These are phyloP conservation scores for Omphalotus olearius DNA, from an alignment of 1,284 basidiomycete species.

Conservation along the genomic window DNA sequence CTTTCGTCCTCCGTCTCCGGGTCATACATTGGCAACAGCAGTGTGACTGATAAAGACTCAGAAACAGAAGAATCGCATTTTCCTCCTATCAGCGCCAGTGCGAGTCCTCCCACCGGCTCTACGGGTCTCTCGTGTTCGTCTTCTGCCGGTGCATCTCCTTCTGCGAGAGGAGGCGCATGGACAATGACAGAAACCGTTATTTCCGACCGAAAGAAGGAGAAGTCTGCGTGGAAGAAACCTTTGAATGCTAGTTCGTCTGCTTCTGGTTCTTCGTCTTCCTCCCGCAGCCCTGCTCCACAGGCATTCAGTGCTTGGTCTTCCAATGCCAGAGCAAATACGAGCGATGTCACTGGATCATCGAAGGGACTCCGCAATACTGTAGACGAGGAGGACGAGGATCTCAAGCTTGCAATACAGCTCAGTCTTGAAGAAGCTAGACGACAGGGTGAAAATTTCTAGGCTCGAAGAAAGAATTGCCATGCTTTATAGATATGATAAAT, in stretches of 20 bases:
- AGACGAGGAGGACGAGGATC: conserved; percentile 15
- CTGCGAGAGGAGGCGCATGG: too few species aligned
- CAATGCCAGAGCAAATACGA: not conserved
- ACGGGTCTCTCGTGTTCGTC: not conserved
- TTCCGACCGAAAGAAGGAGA: not conserved
- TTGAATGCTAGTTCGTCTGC: conserved; percentile 3
- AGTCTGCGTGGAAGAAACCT: conserved; percentile 11
- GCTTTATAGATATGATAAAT: too few species aligned
- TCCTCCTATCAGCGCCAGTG: not conserved
- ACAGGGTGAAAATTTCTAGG: not conserved
- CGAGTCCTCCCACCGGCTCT: not conserved
- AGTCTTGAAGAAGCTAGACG: conserved; percentile 13
- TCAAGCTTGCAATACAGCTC: conserved; percentile 11
- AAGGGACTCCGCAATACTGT: not conserved
- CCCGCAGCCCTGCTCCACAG: not conserved
- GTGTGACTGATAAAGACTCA: not conserved
- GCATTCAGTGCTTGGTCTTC: not conserved
- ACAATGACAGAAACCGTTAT: not conserved
- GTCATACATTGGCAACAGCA: not conserved
- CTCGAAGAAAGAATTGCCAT: not conserved
- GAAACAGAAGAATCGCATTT: not conserved
- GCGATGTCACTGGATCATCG: not conserved
- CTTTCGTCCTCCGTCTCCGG: conserved; percentile 4
- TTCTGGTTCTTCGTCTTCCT: not conserved
- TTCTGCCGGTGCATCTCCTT: not conserved